Evolutionary conservation across 2,329 filamentous ascomycete genomes (phyloP), one percentile per base, ranked within the genome.

Genomic region (Westerdykella ornata): DNA sequence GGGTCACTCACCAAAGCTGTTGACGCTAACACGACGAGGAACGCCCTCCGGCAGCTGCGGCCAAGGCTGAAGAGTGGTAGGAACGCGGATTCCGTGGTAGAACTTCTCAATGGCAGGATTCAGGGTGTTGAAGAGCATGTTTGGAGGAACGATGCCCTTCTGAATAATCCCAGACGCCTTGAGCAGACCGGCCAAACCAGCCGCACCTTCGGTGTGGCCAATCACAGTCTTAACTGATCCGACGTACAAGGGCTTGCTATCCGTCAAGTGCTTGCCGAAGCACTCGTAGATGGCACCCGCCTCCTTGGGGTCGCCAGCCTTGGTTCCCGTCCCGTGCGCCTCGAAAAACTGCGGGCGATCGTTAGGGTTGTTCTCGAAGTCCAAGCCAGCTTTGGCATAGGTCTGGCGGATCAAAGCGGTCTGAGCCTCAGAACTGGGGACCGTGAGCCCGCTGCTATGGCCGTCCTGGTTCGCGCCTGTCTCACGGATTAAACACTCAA

Each of bases 381-480:
- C 16, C n/a, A 33, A n/a, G 30, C 30, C 30, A 15, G 30, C 30
- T 2, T 56, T 56, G 1, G 47, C 49, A 42, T 69, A 69, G 5
- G 62, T 61, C 2, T 59, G 44, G 7, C 56, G 51, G 32, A 70
- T 68, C 8, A 70, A 46, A 2, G 43, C 35, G 3, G 50, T 56
- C 45, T 71, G 68, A 8, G 66, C 62, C 16, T 53, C 49, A 1
- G 51, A 41, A 20, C 57, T 67, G 3, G 67, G 67, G 20, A 57
- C 53, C 0, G 65, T 65, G 32, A 71, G 62, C 4, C 66, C 66
- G 14, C 45, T 54, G 0, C 76, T 80, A 14, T 68, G 54, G 9
- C 78, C 78, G 51, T 81, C 77, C 37, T 63, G 57, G 39, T 70
- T 71, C 1, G 56, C 43, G 3, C 58, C 68, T 0, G 63, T 65